These are phyloP conservation scores for Secale cereale DNA, from an alignment of 176 grass and related monocot genomes.

Conservation along the genomic window DNA sequence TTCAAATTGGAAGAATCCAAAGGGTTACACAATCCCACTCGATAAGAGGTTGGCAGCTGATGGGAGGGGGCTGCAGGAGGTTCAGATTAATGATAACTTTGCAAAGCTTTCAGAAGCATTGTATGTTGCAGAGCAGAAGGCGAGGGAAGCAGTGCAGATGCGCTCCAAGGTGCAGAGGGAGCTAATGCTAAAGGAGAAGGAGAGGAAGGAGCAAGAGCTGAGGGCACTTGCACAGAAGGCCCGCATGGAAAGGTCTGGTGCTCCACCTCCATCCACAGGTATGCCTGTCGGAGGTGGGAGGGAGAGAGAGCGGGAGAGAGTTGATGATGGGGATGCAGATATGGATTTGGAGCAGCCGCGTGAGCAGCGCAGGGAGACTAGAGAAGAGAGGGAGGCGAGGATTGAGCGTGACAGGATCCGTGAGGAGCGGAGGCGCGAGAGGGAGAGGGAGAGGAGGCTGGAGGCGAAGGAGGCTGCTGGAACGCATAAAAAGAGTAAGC, in stretches of 20 bases:
- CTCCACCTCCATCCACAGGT: conserved; percentile 47
- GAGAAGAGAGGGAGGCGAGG: conserved; percentile 80
- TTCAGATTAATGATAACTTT: conserved; percentile 98
- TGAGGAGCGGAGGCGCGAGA: conserved; percentile 77
- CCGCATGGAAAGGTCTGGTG: conserved; percentile 85
- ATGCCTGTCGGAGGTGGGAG: conserved; percentile 30
- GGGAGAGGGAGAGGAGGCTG: conserved; percentile 89
- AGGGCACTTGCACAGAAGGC: conserved; percentile 90
- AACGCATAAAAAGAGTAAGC: conserved; percentile 89
- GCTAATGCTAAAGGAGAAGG: conserved; percentile 87
- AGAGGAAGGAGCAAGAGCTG: conserved; percentile 94
- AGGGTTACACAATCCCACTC: conserved; percentile 95
- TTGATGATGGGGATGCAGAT: conserved; percentile 54
- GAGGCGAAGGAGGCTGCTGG: conserved; percentile 73
- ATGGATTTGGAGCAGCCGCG: conserved; percentile 49
- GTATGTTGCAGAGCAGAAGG: conserved; percentile 99
- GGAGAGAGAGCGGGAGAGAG: conserved; percentile 14
- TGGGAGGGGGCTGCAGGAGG: conserved; percentile 87
- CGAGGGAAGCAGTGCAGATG: conserved; percentile 89
- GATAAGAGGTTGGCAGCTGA: conserved; percentile 94
- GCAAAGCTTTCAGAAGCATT: conserved; percentile 87
- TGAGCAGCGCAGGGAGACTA: conserved; percentile 70
- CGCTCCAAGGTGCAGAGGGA: conserved; percentile 96
- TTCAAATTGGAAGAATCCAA: conserved; percentile 99
- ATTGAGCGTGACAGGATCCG: conserved; percentile 89